Conservation (phyloP, 345 rosid genomes). For the Arabidopsis thaliana region TAIR10.1 NC_003071.7:14857001-14857500, state of each 20-base stretch:
- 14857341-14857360: conserved; percentile 92
- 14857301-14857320: conserved; percentile 92
- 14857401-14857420: conserved; percentile 89
- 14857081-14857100: conserved; percentile 49
- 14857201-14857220: conserved; percentile 45
- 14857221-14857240: conserved; percentile 58
- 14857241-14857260: conserved; percentile 71
- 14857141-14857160: conserved; percentile 40
- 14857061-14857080: conserved; percentile 10
- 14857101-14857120: conserved; percentile 59
- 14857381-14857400: conserved; percentile 89
- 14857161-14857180: conserved; percentile 45
- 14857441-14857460: conserved; percentile 90
- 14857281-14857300: conserved; percentile 89
- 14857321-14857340: conserved; percentile 97
- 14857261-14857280: conserved; percentile 96
- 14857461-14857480: conserved; percentile 86
- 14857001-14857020: conserved; percentile 40
- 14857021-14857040: conserved; percentile 58
- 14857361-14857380: conserved; percentile 88
- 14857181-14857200: conserved; percentile 35
- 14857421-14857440: conserved; percentile 85
- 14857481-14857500: conserved; percentile 75
- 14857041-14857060: conserved; percentile 49
- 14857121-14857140: conserved; percentile 44